These are phyloP conservation scores for Porogramme epimiltina DNA, from an alignment of 1,284 basidiomycete genomes.

Conservation along the genomic window DNA sequence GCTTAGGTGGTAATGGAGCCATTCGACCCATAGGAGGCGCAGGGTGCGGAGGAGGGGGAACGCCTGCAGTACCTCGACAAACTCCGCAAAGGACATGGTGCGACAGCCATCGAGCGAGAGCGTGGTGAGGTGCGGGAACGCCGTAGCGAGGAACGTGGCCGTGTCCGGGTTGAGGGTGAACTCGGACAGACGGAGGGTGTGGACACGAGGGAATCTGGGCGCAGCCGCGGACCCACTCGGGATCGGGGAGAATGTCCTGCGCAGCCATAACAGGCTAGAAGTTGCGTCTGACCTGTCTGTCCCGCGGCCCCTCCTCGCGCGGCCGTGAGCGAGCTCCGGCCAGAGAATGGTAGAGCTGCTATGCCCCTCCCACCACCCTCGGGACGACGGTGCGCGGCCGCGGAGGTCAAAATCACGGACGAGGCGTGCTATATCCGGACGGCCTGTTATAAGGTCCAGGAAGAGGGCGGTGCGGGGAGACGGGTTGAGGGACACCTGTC, in stretches of 20 bases:
- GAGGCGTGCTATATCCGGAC: conserved; percentile 14
- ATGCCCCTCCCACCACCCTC: conserved; percentile 14
- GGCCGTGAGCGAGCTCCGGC: no score
- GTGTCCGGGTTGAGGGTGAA: conserved; percentile 13
- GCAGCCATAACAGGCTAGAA: background rate
- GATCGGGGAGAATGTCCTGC: conserved; percentile 8
- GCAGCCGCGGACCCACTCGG: background rate
- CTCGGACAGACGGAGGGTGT: conserved; percentile 1
- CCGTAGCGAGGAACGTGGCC: background rate
- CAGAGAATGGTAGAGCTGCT: conserved; percentile 1
- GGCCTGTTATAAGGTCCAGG: conserved; percentile 12
- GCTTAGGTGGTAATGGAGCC: conserved; percentile 15
- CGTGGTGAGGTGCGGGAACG: conserved; percentile 9
- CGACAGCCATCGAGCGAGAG: conserved; percentile 24
- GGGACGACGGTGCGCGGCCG: conserved; percentile 7
- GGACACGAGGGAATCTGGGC: background rate
- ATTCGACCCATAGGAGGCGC: conserved; percentile 16
- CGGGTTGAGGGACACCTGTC: conserved; percentile 17
- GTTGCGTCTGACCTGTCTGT: no score
- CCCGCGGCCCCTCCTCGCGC: no score
- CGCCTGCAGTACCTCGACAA: conserved; percentile 16
- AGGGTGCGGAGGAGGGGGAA: conserved; percentile 14
- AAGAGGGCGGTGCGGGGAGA: conserved; percentile 19
- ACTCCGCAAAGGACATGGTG: conserved; percentile 23
- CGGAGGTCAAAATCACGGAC: conserved; percentile 24